Base-by-base conservation (phyloP, 768 basidiomycete genomes). In the Melanogaster broomeanus region DNA sequence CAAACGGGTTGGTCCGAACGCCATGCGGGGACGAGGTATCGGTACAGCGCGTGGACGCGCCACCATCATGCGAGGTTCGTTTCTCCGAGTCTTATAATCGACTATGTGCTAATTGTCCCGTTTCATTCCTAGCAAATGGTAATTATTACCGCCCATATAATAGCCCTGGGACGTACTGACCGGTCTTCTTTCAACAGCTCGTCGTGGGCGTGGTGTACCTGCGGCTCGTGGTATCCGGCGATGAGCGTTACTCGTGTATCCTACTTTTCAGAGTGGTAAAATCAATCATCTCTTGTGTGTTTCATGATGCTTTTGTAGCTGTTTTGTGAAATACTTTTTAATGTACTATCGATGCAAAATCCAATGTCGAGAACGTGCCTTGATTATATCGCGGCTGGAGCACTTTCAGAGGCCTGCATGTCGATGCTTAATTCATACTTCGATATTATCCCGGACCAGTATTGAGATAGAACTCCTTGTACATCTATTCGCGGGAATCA, bases 21-120 rank as follows among this genome's bases (percentile, higher is more conserved):
- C 94, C 18, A 98, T 98, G 95, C 87, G 91, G 63, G 97, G 97
- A 65, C 82, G 96, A 58, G 97, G 97, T 84, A 99, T 99, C 66
- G 97, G 97, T 63, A 97, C 96, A 65, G 96, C 96, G 42, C 87
- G 96, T 82, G 96, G 96, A 73, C 87, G 96, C 72, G 96, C 96
- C 39, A 98, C 96, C 13, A 98, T 98, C 62, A 94, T 97, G 90
- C 81, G 96, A 72, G 96, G 93, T 97, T 60, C 60, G 90, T 74
- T 42, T 39, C 50, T 56, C 38, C 12, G 34, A 11, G 19, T 38
- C 8, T 3, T 28, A 55, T 59, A 28, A 60, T 60, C 47, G 52
- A 55, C 25, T 39, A 37, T 40, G 30, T 45, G 45, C 21, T 63
- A n/a, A 69, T 25, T 15, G 57, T 49, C 37, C 28, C 24, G 50